phyloP scores from a whole-genome alignment of 306 rosid genomes.

The Corylus heterophylla region DNA sequence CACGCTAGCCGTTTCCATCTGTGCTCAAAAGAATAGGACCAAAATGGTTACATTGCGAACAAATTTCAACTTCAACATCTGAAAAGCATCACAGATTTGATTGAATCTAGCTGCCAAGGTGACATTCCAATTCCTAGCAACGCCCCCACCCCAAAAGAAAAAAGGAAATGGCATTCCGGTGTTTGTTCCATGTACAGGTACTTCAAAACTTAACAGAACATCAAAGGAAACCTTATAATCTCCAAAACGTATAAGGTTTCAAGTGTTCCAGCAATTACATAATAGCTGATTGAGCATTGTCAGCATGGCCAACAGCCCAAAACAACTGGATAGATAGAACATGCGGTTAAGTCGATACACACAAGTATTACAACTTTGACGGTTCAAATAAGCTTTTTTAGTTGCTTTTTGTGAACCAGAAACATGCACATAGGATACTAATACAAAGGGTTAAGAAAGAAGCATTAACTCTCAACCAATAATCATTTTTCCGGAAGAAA shows the following conservation, averaged over 20 bases:
- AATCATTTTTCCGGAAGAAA: neutral
- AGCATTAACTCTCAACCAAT: neutral
- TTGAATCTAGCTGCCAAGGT: neutral
- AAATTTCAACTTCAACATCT: slow-evolving; percentile 12
- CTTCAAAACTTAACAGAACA: neutral
- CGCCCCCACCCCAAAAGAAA: neutral
- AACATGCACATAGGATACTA: neutral
- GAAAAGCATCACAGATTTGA: neutral
- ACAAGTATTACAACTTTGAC: neutral
- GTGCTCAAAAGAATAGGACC: slow-evolving; percentile 33
- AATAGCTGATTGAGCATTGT: neutral
- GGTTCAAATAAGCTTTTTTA: neutral
- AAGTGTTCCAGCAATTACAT: neutral
- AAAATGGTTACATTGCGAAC: slow-evolving; percentile 17
- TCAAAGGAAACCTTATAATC: neutral
- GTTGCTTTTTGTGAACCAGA: neutral
- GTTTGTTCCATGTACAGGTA: too few species aligned
- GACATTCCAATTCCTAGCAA: neutral
- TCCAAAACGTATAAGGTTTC: neutral
- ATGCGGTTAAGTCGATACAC: neutral
- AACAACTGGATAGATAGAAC: neutral
- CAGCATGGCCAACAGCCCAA: neutral
- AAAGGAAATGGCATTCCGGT: neutral
- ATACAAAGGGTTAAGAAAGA: neutral
- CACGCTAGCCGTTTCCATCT: slow-evolving; percentile 87